These are phyloP conservation scores for Macadamia integrifolia DNA, from an alignment of 164 flowering plant genomes.

Conservation along the genomic window DNA sequence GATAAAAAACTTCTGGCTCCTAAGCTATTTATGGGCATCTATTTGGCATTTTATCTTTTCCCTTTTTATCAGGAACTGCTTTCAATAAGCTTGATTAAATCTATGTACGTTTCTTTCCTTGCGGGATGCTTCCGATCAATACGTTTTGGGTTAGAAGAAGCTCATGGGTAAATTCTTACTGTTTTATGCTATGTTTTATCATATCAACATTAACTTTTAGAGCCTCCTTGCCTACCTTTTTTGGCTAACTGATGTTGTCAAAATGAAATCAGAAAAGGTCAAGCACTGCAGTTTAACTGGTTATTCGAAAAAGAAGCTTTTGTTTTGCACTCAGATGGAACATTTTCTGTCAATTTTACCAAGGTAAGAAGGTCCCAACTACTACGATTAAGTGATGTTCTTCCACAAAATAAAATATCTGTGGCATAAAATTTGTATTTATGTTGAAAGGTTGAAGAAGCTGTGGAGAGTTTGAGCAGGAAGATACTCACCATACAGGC, in stretches of 20 bases:
- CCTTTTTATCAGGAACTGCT: constrained; percentile 50
- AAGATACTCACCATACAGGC: constrained; percentile 89
- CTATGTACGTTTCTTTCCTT: constrained; percentile 92
- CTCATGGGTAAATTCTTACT: constrained; percentile 71
- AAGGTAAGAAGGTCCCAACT: constrained; percentile 37
- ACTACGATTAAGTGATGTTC: background rate
- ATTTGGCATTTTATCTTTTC: too few relatives aligned
- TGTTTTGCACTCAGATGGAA: constrained; percentile 52
- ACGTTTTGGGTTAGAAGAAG: constrained; percentile 90
- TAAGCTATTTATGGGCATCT: too few relatives aligned
- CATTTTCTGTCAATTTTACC: constrained; percentile 72
- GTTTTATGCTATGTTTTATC: constrained; percentile 5
- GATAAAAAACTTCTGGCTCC: too few relatives aligned
- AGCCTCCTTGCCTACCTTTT: background rate
- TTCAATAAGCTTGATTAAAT: constrained; percentile 44
- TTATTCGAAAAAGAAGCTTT: constrained; percentile 83
- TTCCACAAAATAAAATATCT: background rate
- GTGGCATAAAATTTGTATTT: constrained; percentile 4
- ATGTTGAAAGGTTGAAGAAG: constrained; percentile 61
- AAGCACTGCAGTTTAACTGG: constrained; percentile 94
- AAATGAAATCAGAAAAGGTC: constrained; percentile 67
- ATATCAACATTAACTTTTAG: background rate
- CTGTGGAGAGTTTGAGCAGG: constrained; percentile 73
- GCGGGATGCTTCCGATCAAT: constrained; percentile 96
- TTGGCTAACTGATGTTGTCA: constrained; percentile 7